These are phyloP conservation scores for Globisporangium lucens DNA, from an alignment of 352 stramenopile genomes.

Conservation along the genomic window DNA sequence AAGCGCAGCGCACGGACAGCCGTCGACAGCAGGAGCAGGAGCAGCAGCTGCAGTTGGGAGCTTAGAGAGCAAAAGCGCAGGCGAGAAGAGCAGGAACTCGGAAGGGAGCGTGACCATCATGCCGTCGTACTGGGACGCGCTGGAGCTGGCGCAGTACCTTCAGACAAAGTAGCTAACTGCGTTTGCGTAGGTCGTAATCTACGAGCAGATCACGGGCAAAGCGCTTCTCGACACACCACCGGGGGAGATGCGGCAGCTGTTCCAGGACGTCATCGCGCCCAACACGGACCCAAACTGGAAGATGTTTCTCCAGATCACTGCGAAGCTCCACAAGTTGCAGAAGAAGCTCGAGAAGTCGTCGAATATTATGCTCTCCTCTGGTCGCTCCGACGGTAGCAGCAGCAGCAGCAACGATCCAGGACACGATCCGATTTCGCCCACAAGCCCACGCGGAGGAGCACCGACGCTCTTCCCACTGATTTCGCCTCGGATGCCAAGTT, in stretches of 20 bases:
- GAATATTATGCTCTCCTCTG: background rate
- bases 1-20: conserved; percentile 24
- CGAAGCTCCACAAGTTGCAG: conserved; percentile 47
- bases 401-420: background rate
- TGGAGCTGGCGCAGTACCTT: conserved; percentile 61
- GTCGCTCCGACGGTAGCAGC: conserved; percentile 4
- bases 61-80: conserved; percentile 4
- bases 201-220: conserved; percentile 63
- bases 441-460: conserved; percentile 8
- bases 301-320: conserved; percentile 32
- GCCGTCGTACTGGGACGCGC: conserved; percentile 50
- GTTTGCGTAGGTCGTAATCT: conserved; percentile 51
- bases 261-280: conserved; percentile 23
- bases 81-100: background rate
- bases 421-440: background rate
- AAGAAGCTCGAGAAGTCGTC: conserved; percentile 26
- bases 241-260: conserved; percentile 41
- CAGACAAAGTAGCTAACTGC: conserved; percentile 40
- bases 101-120: conserved; percentile 25
- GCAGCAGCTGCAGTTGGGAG: background rate
- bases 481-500: conserved; percentile 20
- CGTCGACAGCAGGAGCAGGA: conserved; percentile 1
- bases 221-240: conserved; percentile 44
- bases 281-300: conserved; percentile 51
- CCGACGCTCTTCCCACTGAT: conserved; percentile 25